Percentiles rank a stretch among this genome's conserved stretches.
Evolutionary conservation across 805 yeast genomes (phyloP).

Genomic region (Candida chilensis): DNA sequence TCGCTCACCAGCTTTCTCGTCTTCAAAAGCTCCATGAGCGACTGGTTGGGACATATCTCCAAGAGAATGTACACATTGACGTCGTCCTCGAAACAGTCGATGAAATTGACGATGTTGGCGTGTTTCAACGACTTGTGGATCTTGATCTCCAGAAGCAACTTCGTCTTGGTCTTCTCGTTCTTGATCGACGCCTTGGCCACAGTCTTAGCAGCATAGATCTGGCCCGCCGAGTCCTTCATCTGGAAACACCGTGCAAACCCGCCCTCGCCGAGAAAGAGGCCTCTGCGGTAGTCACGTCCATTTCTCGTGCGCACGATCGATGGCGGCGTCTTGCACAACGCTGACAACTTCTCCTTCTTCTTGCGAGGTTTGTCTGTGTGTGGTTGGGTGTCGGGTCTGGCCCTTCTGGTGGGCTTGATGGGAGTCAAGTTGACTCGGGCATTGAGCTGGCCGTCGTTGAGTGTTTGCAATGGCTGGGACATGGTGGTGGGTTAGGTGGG

Average conservation of each 20-base stretch:
- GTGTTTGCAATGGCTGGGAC: constrained; percentile 35
- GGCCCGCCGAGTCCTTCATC: constrained; percentile 84
- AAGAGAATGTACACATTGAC: constrained; percentile 86
- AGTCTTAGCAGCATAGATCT: constrained; percentile 90
- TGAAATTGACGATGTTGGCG: constrained; percentile 82
- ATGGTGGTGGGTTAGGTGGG: too few relatives aligned
- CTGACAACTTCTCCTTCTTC: constrained; percentile 82
- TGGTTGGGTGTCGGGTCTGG: constrained; percentile 10
- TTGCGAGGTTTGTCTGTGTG: constrained; percentile 32
- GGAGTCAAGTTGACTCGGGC: constrained; percentile 20
- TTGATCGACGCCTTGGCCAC: constrained; percentile 93
- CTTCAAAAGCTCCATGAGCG: constrained; percentile 86
- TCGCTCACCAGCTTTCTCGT: constrained; percentile 79
- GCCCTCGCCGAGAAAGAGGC: constrained; percentile 90
- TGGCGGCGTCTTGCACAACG: constrained; percentile 95
- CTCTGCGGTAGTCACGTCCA: constrained; percentile 87
- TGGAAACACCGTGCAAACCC: constrained; percentile 99
- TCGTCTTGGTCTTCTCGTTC: constrained; percentile 80
- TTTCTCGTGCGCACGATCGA: constrained; percentile 79
- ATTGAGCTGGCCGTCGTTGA: constrained; percentile 32
- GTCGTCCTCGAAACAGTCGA: constrained; percentile 97
- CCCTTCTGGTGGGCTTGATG: constrained; percentile 10
- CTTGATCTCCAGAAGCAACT: constrained; percentile 86
- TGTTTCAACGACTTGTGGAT: constrained; percentile 88
- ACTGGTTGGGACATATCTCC: constrained; percentile 93